Evolutionary conservation across 345 rosid species (phyloP).

Genomic region (Citropsis articulata): DNA sequence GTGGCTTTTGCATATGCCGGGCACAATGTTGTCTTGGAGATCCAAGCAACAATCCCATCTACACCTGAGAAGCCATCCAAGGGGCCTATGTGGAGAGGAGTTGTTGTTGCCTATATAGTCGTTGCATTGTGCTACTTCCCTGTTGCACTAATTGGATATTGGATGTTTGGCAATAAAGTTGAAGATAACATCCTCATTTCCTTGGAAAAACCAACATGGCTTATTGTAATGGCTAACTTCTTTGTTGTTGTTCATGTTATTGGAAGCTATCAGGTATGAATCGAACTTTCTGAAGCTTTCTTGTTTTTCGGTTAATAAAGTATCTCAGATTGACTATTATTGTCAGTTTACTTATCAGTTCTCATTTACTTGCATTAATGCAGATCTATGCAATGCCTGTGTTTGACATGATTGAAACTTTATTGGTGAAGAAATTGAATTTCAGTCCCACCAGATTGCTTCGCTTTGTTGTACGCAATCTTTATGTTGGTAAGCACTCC

Average conservation of each 20-base stretch:
- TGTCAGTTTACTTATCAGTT: not conserved
- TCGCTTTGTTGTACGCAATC: slow-evolving; percentile 42
- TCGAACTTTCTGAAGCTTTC: not conserved
- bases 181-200: slow-evolving; percentile 54
- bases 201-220: slow-evolving; percentile 63
- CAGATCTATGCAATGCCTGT: slow-evolving; percentile 69
- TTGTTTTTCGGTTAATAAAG: not conserved
- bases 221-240: slow-evolving; percentile 61
- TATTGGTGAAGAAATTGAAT: slow-evolving; percentile 50
- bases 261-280: slow-evolving; percentile 71
- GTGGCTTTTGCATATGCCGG: slow-evolving; percentile 83
- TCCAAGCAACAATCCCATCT: slow-evolving; percentile 83
- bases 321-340: not conserved
- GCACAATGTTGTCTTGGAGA: slow-evolving; percentile 74
- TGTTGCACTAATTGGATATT: slow-evolving; percentile 62
- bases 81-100: slow-evolving; percentile 76
- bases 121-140: slow-evolving; percentile 83
- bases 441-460: slow-evolving; percentile 38
- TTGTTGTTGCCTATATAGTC: slow-evolving; percentile 58
- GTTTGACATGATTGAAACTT: slow-evolving; percentile 63
- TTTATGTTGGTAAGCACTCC: slow-evolving; percentile 48
- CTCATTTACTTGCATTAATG: not conserved
- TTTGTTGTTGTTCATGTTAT: slow-evolving; percentile 79
- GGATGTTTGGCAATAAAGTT: slow-evolving; percentile 55
- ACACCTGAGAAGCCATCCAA: slow-evolving; percentile 76